These are phyloP conservation scores for Lagenidium giganteum DNA, from an alignment of 352 stramenopile species.

Conservation along the genomic window DNA sequence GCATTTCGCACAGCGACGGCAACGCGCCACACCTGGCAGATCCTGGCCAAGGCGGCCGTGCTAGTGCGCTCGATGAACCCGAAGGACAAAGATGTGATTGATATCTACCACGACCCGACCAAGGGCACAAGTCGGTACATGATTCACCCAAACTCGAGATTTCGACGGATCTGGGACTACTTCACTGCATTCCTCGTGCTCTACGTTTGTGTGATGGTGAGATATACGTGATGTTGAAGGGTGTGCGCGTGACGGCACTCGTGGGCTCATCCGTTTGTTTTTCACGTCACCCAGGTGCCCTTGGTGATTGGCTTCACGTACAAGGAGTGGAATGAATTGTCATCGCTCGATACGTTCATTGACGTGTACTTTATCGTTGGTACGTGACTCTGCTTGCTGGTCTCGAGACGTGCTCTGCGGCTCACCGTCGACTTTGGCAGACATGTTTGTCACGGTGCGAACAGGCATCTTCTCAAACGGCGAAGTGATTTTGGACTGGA, in stretches of 20 bases:
- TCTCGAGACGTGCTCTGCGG: too few species aligned
- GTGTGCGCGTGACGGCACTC: neutral
- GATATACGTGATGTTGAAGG: neutral
- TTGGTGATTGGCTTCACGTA: constrained; percentile 68
- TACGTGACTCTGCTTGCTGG: constrained; percentile 5
- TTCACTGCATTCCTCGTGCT: constrained; percentile 63
- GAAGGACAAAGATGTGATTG: constrained; percentile 37
- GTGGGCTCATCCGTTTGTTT: too few species aligned
- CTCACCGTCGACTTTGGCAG: constrained; percentile 18
- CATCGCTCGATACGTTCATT: constrained; percentile 58
- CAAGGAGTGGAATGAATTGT: constrained; percentile 48
- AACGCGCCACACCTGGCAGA: constrained; percentile 14
- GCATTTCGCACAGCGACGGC: constrained; percentile 2
- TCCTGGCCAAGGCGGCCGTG: constrained; percentile 21
- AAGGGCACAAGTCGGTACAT: constrained; percentile 52
- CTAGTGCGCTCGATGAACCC: constrained; percentile 24
- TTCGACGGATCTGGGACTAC: constrained; percentile 67
- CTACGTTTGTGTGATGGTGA: constrained; percentile 70
- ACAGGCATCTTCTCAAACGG: constrained; percentile 73
- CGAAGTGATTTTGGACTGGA: constrained; percentile 77
- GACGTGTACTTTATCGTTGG: constrained; percentile 76
- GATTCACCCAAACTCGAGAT: constrained; percentile 78
- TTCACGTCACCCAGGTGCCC: too few species aligned
- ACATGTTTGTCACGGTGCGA: constrained; percentile 78
- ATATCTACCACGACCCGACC: constrained; percentile 76